Conservation (phyloP, 129 eudicot genomes). For the Tagetes patula region DNA sequence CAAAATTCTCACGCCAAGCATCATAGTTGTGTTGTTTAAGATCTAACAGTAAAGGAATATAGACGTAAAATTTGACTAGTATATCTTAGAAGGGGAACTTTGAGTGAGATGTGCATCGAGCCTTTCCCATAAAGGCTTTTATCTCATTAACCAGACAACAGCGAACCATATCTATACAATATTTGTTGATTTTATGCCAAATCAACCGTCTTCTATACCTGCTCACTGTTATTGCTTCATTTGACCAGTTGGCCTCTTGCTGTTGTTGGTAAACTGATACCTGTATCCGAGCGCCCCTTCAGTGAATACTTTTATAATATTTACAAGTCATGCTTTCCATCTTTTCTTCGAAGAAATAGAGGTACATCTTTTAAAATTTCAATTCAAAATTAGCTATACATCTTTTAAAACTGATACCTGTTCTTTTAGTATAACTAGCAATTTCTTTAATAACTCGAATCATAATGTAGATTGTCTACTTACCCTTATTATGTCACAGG, state of each 20-base stretch:
- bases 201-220: neutral
- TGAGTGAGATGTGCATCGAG: too few relatives aligned
- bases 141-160: neutral
- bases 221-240: slow-evolving; percentile 3
- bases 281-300: slow-evolving; percentile 52
- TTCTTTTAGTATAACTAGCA: neutral
- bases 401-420: too few relatives aligned
- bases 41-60: too few relatives aligned
- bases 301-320: slow-evolving; percentile 38
- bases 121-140: too few relatives aligned
- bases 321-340: slow-evolving; percentile 24
- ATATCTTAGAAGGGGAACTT: too few relatives aligned
- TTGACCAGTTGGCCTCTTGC: slow-evolving; percentile 72
- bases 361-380: slow-evolving; percentile 19
- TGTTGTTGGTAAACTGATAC: slow-evolving; percentile 54
- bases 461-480: neutral
- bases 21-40: too few relatives aligned
- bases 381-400: neutral
- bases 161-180: neutral
- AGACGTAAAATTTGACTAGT: too few relatives aligned
- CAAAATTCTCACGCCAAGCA: too few relatives aligned
- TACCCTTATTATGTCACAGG: slow-evolving; percentile 5
- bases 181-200: neutral
- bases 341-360: slow-evolving; percentile 24
- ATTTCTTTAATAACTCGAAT: neutral